Percentiles rank a stretch among this genome's conserved stretches.
Conservation (phyloP, 306 rosid species). For the Quercus rubra region DNA sequence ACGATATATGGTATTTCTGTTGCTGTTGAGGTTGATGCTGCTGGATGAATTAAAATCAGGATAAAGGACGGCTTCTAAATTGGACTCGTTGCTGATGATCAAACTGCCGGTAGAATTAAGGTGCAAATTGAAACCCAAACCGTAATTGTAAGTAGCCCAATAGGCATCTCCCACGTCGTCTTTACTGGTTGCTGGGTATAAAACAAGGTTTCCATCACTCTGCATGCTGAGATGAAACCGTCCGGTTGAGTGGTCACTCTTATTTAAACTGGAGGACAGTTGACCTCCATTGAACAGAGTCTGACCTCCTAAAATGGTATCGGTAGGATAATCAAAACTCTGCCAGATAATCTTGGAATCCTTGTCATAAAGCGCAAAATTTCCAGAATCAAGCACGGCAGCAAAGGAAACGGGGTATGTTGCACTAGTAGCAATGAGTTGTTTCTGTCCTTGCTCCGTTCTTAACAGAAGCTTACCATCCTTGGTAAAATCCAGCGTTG, state of each 20-base stretch:
- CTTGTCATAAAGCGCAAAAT: not conserved
- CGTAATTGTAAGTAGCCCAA: accelerated
- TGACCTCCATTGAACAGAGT: not conserved
- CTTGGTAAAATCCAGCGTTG: accelerated
- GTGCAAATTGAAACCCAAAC: accelerated
- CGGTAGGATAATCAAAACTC: not conserved
- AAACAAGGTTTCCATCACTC: not conserved
- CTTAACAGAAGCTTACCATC: too few species aligned
- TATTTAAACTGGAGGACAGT: not conserved
- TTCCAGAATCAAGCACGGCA: not conserved
- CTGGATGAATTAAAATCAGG: not conserved
- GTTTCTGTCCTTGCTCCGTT: too few species aligned
- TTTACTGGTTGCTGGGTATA: not conserved
- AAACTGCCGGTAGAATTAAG: not conserved
- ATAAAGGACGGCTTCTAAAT: accelerated
- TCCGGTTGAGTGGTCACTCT: not conserved
- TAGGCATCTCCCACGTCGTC: accelerated
- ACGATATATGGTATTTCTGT: not conserved
- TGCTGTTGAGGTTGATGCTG: not conserved
- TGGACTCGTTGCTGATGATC: accelerated
- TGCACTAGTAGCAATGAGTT: not conserved
- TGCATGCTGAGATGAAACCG: not conserved
- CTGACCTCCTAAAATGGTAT: not conserved
- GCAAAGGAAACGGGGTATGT: not conserved
- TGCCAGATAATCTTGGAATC: not conserved